Evolutionary conservation across 306 rosid genomes (phyloP).

Genomic region (Arachis hypogaea): DNA sequence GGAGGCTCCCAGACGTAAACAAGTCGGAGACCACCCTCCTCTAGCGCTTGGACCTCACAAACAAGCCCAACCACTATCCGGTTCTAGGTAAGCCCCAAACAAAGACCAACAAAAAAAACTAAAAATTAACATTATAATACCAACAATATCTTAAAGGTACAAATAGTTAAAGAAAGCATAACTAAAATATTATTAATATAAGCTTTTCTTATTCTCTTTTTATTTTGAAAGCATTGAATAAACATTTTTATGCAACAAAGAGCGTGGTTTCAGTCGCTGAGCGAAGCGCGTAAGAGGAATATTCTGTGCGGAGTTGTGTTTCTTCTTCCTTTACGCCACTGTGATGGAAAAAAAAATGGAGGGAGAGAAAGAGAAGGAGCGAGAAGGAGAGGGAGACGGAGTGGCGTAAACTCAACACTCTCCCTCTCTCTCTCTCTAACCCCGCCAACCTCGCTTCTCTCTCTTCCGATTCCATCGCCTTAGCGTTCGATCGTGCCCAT

Average conservation of each 20-base stretch:
- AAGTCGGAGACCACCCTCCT: no score
- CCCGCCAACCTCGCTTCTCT: neutral
- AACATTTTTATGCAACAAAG: neutral
- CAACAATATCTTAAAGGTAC: no score
- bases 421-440: neutral
- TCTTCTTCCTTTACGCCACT: conserved; percentile 1
- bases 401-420: neutral
- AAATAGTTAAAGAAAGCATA: no score
- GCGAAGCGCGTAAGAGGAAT: neutral
- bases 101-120: no score
- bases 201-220: no score
- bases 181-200: no score
- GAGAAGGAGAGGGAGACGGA: neutral
- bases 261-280: neutral
- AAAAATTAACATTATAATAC: no score
- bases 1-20: no score
- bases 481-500: conserved; percentile 33
- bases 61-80: no score
- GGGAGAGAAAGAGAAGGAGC: neutral
- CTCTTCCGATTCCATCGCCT: conserved; percentile 54
- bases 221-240: no score
- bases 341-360: neutral
- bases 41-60: no score
- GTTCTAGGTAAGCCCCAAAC: no score
- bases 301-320: neutral